Evolutionary conservation across 2,329 filamentous ascomycete genomes (phyloP), one percentile per base, ranked within the genome.

Genomic region (Basipetospora chlamydospora): DNA sequence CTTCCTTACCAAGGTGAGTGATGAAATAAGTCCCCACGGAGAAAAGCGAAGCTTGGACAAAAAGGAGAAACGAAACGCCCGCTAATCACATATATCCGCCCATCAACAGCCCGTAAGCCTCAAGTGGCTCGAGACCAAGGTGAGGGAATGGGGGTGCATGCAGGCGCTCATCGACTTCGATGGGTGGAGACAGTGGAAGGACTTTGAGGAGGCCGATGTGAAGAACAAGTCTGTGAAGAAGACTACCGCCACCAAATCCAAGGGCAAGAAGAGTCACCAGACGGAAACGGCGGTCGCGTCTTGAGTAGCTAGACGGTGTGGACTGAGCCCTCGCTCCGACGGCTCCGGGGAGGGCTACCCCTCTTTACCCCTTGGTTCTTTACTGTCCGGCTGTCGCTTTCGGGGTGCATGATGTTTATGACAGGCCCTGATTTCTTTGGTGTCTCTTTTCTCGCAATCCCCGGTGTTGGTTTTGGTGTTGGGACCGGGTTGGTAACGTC

Each of bases 71-170:
- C n/a, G n/a, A n/a, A n/a, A n/a, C n/a, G n/a, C 26, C 10, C n/a
- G 17, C 13, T 25, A 20, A 28, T 37, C 15, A 37, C 13, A 40
- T 44, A 50, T 38, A 52, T 32, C 8, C 11, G 28, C 3, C 21
- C 16, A 20, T 22, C 9, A 33, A 29, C 51, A 94, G 84, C 90
- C 90, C 15, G 88, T 98, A 46, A 93, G 93, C 55, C 95, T 95
- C 52, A 81, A 92, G 41, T 98, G 88, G 87, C 73, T 98, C 18
- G 85, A 95, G 56, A 77, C 88, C 40, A 98, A 98, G 57, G 87
- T 96, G 47, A 95, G 92, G 61, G 90, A 98, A 66, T 98, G 90
- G 90, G 90, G 90, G 39, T 96, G 90, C 63, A 98, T 98, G 90
- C 90, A 96, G 63, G 90, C 90, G 8, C 70, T 98, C 17, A 96